Conservation (phyloP, 352 stramenopile species). For the Bremia lactucae region DNA sequence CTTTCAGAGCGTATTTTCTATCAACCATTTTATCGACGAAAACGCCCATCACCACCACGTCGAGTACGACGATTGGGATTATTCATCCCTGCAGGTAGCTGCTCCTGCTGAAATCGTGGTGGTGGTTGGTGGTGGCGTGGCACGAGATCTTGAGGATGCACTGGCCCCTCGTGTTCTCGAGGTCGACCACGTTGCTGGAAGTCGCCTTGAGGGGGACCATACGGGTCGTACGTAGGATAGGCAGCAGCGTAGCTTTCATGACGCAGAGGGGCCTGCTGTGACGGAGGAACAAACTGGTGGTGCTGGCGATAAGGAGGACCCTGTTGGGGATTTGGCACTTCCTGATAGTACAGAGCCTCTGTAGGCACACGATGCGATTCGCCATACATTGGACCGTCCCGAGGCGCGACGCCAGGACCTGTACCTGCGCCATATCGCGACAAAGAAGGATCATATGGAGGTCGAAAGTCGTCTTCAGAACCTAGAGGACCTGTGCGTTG, state of each 20-base stretch:
- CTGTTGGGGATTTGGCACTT: constrained; percentile 15
- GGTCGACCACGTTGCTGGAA: constrained; percentile 21
- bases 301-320: constrained; percentile 13
- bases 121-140: constrained; percentile 9
- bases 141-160: constrained; percentile 2
- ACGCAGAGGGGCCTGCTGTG: constrained; percentile 11
- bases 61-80: constrained; percentile 24
- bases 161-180: constrained; percentile 15
- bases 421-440: constrained; percentile 23
- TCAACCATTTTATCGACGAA: constrained; percentile 13
- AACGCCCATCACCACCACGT: constrained; percentile 24
- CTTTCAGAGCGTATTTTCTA: not conserved
- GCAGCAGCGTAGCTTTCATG: constrained; percentile 19
- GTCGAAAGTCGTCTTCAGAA: constrained; percentile 14
- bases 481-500: constrained; percentile 15
- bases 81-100: constrained; percentile 16
- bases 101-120: constrained; percentile 16
- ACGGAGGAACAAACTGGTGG: constrained; percentile 12
- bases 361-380: constrained; percentile 13
- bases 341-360: constrained; percentile 22
- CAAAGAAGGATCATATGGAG: constrained; percentile 22
- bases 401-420: constrained; percentile 1
- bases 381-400: constrained; percentile 11
- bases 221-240: constrained; percentile 24
- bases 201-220: constrained; percentile 19